phyloP scores from a whole-genome alignment of 2,329 filamentous ascomycete genomes.

The Alternaria metachromatica region DNA sequence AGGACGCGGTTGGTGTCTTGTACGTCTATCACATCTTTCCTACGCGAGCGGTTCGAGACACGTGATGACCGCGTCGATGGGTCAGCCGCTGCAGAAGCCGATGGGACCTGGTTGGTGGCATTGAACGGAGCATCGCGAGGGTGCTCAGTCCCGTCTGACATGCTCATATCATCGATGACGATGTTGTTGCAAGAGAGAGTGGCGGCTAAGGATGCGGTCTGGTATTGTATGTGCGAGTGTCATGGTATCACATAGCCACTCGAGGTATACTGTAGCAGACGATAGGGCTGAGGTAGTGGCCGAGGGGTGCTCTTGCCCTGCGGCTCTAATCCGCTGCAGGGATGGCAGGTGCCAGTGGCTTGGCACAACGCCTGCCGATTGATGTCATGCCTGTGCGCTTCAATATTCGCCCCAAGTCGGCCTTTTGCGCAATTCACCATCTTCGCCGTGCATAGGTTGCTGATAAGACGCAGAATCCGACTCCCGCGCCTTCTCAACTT shows the following conservation, averaged over 20 bases:
- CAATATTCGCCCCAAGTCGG: constrained; percentile 21
- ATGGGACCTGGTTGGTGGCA: neutral
- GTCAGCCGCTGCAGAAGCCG: neutral
- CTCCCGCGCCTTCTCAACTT: neutral
- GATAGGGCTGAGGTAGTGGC: constrained; percentile 20
- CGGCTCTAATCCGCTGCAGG: constrained; percentile 22
- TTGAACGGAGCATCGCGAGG: constrained; percentile 5
- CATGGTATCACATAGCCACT: neutral
- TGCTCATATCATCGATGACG: constrained; percentile 34
- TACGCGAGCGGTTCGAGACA: neutral
- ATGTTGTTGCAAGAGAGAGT: neutral
- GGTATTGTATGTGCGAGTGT: neutral
- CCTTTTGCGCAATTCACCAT: constrained; percentile 6
- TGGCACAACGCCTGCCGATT: constrained; percentile 11
- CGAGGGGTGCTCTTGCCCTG: constrained; percentile 18
- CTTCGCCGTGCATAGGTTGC: constrained; percentile 8
- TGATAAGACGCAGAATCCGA: constrained; percentile 2
- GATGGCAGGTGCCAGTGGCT: constrained; percentile 15
- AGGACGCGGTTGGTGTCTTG: constrained; percentile 35
- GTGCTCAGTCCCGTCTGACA: constrained; percentile 14
- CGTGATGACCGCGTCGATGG: neutral
- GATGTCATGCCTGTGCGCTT: constrained; percentile 20
- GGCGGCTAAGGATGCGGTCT: constrained; percentile 3
- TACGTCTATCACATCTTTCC: constrained; percentile 27
- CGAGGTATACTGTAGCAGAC: too few species aligned